Conservation (phyloP, 805 yeast species). For the Starmerella apis region DNA sequence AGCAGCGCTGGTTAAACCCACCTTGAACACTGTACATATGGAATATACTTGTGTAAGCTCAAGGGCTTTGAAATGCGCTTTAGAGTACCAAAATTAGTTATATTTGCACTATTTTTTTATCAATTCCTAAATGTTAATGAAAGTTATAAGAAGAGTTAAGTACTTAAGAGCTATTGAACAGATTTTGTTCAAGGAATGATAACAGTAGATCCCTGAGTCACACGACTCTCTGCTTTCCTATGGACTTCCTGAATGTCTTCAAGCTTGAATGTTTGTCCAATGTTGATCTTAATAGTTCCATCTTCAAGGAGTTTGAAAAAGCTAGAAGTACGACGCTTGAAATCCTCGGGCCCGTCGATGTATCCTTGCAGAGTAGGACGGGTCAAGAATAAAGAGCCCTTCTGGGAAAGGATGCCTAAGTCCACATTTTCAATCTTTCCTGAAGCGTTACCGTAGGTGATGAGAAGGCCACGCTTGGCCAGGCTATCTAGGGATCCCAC, state of each 20-base stretch:
- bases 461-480: conserved; percentile 57
- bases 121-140: too few species aligned
- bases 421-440: conserved; percentile 70
- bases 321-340: conserved; percentile 16
- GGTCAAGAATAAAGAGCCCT: conserved; percentile 46
- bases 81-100: too few species aligned
- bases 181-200: background rate
- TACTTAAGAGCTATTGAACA: too few species aligned
- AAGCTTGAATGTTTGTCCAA: conserved; percentile 45
- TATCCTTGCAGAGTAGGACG: conserved; percentile 58
- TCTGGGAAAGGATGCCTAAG: conserved; percentile 41
- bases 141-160: background rate
- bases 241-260: conserved; percentile 52
- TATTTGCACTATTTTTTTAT: too few species aligned
- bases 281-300: conserved; percentile 34
- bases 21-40: too few species aligned
- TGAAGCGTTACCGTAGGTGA: conserved; percentile 75
- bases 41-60: too few species aligned
- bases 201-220: conserved; percentile 46
- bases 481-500: conserved; percentile 51
- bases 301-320: conserved; percentile 29
- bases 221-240: conserved; percentile 48
- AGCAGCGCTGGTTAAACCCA: too few species aligned
- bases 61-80: too few species aligned
- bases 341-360: conserved; percentile 33